phyloP scores from a whole-genome alignment of 2,329 filamentous ascomycete species.

The Cytospora schulzeri region DNA sequence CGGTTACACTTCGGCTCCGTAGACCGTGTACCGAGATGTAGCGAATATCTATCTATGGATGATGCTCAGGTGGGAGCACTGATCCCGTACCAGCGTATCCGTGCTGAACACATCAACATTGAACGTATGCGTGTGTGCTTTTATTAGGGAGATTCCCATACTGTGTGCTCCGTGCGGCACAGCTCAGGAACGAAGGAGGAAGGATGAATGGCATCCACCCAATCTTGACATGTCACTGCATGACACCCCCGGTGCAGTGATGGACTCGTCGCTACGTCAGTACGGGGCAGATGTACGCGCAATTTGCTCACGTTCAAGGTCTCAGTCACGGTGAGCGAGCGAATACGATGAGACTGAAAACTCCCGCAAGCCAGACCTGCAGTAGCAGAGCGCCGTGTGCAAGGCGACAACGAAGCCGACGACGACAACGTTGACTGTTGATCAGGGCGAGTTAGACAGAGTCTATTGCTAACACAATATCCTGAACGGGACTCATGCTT shows the following conservation, averaged over 20 bases:
- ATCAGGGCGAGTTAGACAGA: neutral
- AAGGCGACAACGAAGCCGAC: conserved; percentile 19
- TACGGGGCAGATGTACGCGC: neutral
- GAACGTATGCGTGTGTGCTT: neutral
- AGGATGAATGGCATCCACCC: neutral
- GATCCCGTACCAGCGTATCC: neutral
- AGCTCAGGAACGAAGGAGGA: conserved; percentile 1
- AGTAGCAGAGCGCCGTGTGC: conserved; percentile 6
- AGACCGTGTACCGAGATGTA: conserved; percentile 17
- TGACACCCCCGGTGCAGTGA: neutral
- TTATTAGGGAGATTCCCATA: neutral
- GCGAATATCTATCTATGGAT: neutral
- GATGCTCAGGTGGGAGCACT: neutral
- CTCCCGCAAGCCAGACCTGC: conserved; percentile 9
- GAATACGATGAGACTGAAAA: neutral
- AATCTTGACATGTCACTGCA: neutral
- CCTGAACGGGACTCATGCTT: neutral
- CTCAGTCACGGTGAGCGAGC: neutral
- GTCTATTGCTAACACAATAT: neutral
- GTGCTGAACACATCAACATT: neutral
- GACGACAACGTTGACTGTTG: neutral
- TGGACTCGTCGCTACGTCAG: neutral
- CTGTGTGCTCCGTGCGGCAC: neutral
- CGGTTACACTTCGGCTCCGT: conserved; percentile 18
- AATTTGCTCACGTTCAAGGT: neutral